Conservation (phyloP, 1,139 yeast genomes). For the Pneumocystis jirovecii region DNA sequence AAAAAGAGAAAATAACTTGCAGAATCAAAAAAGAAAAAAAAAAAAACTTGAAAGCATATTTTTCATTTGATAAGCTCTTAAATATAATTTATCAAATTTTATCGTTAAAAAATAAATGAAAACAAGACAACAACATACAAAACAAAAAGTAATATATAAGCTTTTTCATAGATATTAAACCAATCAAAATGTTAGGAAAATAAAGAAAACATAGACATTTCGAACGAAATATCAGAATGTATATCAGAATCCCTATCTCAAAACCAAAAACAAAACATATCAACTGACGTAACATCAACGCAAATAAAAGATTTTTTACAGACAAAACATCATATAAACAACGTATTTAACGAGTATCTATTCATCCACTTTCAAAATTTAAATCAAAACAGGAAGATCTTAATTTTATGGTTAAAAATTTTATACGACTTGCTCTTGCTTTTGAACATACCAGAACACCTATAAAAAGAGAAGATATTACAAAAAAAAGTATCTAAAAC, state of each 20-base stretch:
- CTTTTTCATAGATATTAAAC: background rate
- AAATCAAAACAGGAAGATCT: slow-evolving; percentile 6
- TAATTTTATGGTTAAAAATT: slow-evolving; percentile 14
- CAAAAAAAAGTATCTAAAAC: slow-evolving; percentile 11
- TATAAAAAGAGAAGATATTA: slow-evolving; percentile 11
- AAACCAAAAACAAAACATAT: background rate
- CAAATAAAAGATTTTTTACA: background rate
- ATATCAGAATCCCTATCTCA: background rate
- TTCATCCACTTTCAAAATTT: background rate
- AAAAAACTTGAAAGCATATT: background rate
- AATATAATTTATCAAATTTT: background rate
- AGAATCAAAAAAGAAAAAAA: background rate
- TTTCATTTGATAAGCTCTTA: background rate
- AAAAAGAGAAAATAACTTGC: background rate
- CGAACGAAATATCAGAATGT: background rate
- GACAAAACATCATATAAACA: background rate
- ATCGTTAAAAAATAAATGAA: background rate
- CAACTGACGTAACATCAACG: background rate
- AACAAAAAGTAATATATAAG: background rate
- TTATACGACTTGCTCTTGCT: slow-evolving; percentile 14
- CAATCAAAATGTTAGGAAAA: background rate
- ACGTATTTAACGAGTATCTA: background rate
- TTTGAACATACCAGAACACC: slow-evolving; percentile 12
- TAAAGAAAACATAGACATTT: background rate
- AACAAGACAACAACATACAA: background rate